phyloP scores from a whole-genome alignment of 345 rosid genomes.

The Aegle marmelos region DNA sequence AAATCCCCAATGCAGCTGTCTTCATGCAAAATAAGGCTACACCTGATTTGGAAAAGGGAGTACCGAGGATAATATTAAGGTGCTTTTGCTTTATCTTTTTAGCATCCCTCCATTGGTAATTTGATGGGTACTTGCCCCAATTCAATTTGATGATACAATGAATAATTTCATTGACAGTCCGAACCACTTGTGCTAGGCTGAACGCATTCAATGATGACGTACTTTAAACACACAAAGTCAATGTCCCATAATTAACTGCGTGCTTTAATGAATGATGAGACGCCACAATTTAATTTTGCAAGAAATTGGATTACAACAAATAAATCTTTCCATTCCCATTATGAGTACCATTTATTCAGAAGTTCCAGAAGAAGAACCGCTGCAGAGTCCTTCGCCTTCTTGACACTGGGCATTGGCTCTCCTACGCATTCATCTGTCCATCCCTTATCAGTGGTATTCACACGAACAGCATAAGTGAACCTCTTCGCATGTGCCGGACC shows the following conservation, averaged over 20 bases:
- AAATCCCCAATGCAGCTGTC: too few species aligned
- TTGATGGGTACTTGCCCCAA: too few species aligned
- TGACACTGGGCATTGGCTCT: constrained; percentile 97
- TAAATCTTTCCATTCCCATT: not conserved
- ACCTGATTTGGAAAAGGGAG: too few species aligned
- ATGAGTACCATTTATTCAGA: constrained; percentile 52
- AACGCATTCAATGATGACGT: too few species aligned
- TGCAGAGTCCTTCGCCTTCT: constrained; percentile 98
- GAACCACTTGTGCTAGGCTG: too few species aligned
- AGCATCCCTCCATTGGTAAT: too few species aligned
- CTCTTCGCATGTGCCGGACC: constrained; percentile 98
- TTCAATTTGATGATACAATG: too few species aligned
- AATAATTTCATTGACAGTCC: too few species aligned
- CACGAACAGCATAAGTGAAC: constrained; percentile 81
- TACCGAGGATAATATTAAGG: too few species aligned
- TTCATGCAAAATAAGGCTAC: too few species aligned
- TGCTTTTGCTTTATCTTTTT: too few species aligned
- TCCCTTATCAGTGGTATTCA: constrained; percentile 76
- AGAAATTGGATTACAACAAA: not conserved
- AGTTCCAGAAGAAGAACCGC: constrained; percentile 81
- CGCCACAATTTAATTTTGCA: not conserved
- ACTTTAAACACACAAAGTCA: not conserved
- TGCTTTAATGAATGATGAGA: not conserved
- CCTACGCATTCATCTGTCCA: constrained; percentile 96
- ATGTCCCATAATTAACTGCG: not conserved